Evolutionary conservation across 192 early-diverging fungal species (phyloP).

Genomic region (Linnemannia hyalina): DNA sequence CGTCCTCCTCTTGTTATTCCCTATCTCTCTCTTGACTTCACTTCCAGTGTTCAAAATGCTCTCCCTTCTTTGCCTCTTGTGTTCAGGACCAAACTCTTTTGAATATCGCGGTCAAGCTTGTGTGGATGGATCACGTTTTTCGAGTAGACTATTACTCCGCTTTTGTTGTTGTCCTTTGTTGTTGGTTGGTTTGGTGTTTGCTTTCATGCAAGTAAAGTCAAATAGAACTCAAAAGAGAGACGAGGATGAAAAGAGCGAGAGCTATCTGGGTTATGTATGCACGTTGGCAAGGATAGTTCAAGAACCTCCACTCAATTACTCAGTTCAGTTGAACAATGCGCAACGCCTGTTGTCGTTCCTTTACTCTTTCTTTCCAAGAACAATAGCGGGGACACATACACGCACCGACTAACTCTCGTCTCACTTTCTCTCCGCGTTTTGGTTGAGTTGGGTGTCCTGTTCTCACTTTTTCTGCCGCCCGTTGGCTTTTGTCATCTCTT

Average conservation of each 20-base stretch:
- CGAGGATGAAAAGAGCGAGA: not conserved
- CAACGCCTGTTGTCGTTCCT: not conserved
- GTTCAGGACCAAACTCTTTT: not conserved
- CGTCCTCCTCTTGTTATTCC: not conserved
- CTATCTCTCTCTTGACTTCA: too few species aligned
- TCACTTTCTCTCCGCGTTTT: not conserved
- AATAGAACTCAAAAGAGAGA: not conserved
- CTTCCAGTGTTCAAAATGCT: not conserved
- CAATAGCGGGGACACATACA: not conserved
- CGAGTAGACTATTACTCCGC: not conserved
- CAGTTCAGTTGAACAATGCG: not conserved
- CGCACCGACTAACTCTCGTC: not conserved
- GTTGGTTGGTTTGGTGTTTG: not conserved
- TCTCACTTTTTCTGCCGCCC: not conserved
- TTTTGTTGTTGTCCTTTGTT: not conserved
- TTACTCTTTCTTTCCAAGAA: not conserved
- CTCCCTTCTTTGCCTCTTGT: not conserved
- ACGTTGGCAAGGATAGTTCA: not conserved
- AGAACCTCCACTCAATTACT: not conserved
- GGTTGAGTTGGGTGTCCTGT: not conserved
- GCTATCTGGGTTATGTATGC: not conserved
- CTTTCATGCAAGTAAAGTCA: not conserved
- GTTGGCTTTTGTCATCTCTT: not conserved
- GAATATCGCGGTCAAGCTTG: not conserved
- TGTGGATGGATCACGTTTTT: constrained; percentile 4